Percentiles rank a stretch among this genome's conserved stretches.
Evolutionary conservation across 2,329 filamentous ascomycete species (phyloP).

Genomic region (Colletotrichum sp.): DNA sequence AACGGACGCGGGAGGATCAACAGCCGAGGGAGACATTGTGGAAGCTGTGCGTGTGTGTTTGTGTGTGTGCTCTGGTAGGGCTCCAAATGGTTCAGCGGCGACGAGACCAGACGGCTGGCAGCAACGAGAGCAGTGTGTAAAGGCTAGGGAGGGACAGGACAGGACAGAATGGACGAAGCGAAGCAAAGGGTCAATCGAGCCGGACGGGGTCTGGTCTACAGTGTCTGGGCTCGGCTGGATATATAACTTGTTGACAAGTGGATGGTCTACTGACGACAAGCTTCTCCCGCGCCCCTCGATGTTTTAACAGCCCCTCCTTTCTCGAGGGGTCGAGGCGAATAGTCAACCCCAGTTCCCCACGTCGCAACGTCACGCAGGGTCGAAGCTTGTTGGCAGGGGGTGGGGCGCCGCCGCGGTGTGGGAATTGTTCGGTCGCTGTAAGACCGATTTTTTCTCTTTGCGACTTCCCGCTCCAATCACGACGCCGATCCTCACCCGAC

Average conservation of each 20-base stretch:
- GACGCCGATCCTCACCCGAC: conserved; percentile 14
- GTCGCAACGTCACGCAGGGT: conserved; percentile 23
- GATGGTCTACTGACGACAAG: neutral
- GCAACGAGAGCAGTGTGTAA: neutral
- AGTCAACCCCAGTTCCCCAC: conserved; percentile 19
- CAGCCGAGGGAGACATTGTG: conserved; percentile 40
- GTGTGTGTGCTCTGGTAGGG: neutral
- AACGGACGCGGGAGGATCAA: conserved; percentile 27
- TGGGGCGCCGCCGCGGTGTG: conserved; percentile 14
- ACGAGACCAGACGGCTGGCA: neutral
- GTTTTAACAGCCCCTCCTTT: conserved; percentile 13
- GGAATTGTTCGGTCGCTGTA: conserved; percentile 24
- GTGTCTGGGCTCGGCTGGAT: neutral
- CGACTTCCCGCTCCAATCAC: conserved; percentile 21
- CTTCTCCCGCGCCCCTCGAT: neutral
- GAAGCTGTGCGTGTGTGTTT: neutral
- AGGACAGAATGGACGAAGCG: neutral
- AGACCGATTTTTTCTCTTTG: conserved; percentile 21
- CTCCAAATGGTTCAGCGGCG: neutral
- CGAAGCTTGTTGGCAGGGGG: conserved; percentile 22
- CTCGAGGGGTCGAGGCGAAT: conserved; percentile 9
- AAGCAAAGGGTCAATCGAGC: neutral
- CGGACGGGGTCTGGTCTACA: neutral
- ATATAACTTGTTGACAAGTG: conserved; percentile 1
- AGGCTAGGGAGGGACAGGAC: neutral